Conservation (phyloP, 2,329 filamentous ascomycete genomes). For the Colletotrichum lentis region DNA sequence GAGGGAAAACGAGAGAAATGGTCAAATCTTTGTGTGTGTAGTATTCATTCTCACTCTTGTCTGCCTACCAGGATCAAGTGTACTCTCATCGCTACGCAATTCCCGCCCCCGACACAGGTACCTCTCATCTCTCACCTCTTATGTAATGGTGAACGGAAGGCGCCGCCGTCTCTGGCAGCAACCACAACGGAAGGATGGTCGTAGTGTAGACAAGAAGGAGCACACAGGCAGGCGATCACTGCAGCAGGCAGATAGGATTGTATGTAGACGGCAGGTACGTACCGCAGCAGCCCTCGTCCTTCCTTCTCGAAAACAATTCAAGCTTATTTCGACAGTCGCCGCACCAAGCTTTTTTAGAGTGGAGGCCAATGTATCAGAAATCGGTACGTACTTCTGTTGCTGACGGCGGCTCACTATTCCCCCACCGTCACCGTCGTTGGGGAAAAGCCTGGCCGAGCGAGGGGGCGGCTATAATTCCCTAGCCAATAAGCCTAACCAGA, state of each 20-base stretch:
- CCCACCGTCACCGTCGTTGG: background rate
- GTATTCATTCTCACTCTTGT: too few species aligned
- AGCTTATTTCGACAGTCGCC: conserved; percentile 39
- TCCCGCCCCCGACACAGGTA: background rate
- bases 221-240: background rate
- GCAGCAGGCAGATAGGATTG: too few species aligned
- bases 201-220: background rate
- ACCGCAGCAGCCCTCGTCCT: conserved; percentile 11
- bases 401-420: background rate
- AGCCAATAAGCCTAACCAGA: background rate
- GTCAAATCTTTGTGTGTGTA: too few species aligned
- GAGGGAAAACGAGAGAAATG: background rate
- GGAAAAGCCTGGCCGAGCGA: conserved; percentile 8
- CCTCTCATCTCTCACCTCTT: background rate
- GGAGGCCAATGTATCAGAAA: conserved; percentile 27
- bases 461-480: background rate
- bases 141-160: background rate
- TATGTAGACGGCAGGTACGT: conserved; percentile 11
- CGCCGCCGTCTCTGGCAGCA: background rate
- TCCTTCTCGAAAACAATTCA: conserved; percentile 36
- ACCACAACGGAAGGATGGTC: background rate
- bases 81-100: background rate
- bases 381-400: background rate
- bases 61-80: background rate
- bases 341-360: conserved; percentile 37